phyloP scores from a whole-genome alignment of 495 filamentous ascomycete species.

The Neurospora sp. region DNA sequence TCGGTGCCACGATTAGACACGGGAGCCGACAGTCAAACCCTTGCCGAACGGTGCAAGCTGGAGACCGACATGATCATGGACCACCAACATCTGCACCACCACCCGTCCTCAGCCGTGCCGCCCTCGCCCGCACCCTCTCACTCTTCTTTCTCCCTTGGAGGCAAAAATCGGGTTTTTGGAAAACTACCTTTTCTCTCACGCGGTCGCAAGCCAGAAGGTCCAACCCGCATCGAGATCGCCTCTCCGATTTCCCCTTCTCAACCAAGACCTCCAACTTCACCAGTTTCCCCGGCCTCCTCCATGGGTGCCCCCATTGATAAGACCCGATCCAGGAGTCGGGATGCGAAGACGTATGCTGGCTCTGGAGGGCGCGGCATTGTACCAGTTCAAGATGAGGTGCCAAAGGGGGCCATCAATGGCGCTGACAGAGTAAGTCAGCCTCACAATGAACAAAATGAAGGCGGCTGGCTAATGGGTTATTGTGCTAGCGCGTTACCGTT shows the following conservation, averaged over 20 bases:
- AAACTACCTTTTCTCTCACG: conserved; percentile 29
- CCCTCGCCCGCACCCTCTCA: conserved; percentile 10
- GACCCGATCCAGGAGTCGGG: conserved; percentile 17
- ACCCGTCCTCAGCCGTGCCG: conserved; percentile 13
- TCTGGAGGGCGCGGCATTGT: conserved; percentile 34
- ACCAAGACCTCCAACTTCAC: conserved; percentile 4
- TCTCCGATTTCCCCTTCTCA: conserved; percentile 7
- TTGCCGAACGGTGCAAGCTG: conserved; percentile 32
- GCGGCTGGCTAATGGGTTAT: conserved; percentile 4
- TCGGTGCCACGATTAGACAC: conserved; percentile 26
- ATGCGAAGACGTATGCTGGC: conserved; percentile 2
- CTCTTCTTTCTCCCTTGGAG: conserved; percentile 13
- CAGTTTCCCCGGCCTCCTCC: conserved; percentile 17
- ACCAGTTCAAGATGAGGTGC: conserved; percentile 60
- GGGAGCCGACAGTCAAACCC: conserved; percentile 29
- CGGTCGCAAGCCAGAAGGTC: conserved; percentile 20
- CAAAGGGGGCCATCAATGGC: conserved; percentile 74
- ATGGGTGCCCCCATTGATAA: background rate
- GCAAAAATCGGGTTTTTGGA: conserved; percentile 27
- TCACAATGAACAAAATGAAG: conserved; percentile 3
- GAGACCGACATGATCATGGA: conserved; percentile 27
- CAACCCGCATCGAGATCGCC: background rate
- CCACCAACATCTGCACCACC: conserved; percentile 27
- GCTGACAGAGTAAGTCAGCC: conserved; percentile 52
- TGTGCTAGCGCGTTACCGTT: conserved; percentile 48